Evolutionary conservation across 371 early-diverging fungal genomes (phyloP), one percentile per base, ranked within the genome.

Genomic region (Racocetra persica): DNA sequence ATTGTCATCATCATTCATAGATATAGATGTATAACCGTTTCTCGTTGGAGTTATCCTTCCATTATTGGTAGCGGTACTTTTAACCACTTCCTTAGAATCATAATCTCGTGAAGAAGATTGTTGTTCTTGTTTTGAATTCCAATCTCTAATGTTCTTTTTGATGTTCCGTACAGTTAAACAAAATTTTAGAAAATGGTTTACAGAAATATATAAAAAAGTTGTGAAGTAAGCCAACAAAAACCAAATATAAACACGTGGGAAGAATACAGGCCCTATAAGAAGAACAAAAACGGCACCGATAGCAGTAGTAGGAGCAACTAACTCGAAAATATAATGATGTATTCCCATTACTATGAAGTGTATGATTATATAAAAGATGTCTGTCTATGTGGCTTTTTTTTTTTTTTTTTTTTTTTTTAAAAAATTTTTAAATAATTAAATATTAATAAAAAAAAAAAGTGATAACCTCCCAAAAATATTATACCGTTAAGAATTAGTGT

Each of bases 101-200:
- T 69, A 45, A 16, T 38, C 49, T 45, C 81, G 73, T 49, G 67
- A 14, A 2, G 67, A 83, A 3, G 71, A 71, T 54, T 52, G 52
- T 10, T 63, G 63, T 20, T 71, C 54, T 65, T 84, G 84, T 16
- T 72, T 57, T n/a, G 65, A 52, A 73, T 88, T 87, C 89, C 89
- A 90, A 41, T 84, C 78, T 55, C 86, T 83, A 79, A 89, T 86
- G 3, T 84, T 87, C 14, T 81, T 84, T 63, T 80, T 87, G 79
- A 90, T 87, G 55, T 82, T 80, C 6, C 75, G 79, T 24, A 86
- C 84, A 10, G 87, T 88, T 49, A 87, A 72, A 80, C 85, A 88
- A 41, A 88, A 89, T 81, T 89, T 89, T 83, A 89, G 87, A 26
- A 90, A 80, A 82, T 89, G 91, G 76, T 88, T 89, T 38, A 87